Evolutionary conservation across 2,329 filamentous ascomycete genomes (phyloP).

Genomic region (Fusarium sp.): DNA sequence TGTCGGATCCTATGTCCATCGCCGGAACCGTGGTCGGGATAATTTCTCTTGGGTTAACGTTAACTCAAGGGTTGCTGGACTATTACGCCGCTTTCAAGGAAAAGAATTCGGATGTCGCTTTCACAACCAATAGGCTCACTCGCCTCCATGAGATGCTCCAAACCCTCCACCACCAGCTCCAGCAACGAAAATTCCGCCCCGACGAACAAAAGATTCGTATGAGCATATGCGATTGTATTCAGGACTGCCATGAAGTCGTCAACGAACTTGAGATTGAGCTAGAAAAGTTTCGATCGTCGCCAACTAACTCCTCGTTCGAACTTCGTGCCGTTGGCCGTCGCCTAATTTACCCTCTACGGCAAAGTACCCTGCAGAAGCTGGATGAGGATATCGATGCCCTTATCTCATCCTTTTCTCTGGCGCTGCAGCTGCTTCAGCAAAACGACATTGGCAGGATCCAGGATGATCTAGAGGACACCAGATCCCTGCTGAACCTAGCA

Average conservation of each 20-base stretch:
- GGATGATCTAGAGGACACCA: constrained; percentile 48
- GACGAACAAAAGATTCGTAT: constrained; percentile 38
- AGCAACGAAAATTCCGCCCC: constrained; percentile 42
- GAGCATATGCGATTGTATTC: constrained; percentile 48
- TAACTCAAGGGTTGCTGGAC: constrained; percentile 51
- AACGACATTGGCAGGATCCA: constrained; percentile 42
- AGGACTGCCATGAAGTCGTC: constrained; percentile 49
- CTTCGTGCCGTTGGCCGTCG: constrained; percentile 32
- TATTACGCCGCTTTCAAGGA: constrained; percentile 53
- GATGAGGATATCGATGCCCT: constrained; percentile 56
- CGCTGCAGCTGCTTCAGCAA: constrained; percentile 52
- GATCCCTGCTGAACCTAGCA: constrained; percentile 45
- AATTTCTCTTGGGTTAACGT: constrained; percentile 56
- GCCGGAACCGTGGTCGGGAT: constrained; percentile 51
- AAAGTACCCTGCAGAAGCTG: constrained; percentile 57
- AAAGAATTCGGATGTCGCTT: constrained; percentile 42
- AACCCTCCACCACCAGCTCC: neutral
- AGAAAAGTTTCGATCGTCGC: constrained; percentile 44
- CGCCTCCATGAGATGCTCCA: constrained; percentile 27
- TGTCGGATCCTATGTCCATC: constrained; percentile 33
- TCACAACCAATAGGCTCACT: constrained; percentile 47
- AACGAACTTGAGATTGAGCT: constrained; percentile 48
- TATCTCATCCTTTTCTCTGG: constrained; percentile 47
- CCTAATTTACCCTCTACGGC: constrained; percentile 52
- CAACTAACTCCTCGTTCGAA: neutral